These are phyloP conservation scores for Colletotrichum coccodes DNA, from an alignment of 2,329 filamentous ascomycete species.

Conservation along the genomic window DNA sequence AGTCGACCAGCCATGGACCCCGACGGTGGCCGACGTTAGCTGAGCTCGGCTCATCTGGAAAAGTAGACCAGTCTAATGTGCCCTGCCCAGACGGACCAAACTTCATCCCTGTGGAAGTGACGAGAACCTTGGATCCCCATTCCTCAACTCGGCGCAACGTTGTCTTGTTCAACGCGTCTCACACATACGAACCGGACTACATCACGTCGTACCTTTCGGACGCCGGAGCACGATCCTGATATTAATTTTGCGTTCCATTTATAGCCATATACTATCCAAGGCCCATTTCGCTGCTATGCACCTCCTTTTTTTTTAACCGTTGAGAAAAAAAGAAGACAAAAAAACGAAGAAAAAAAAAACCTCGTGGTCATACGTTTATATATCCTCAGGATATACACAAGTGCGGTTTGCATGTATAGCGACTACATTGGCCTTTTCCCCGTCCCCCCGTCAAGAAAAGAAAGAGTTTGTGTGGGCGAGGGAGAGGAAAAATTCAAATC, in stretches of 20 bases:
- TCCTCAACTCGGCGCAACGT: no score
- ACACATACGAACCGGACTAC: no score
- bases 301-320: not conserved
- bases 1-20: no score
- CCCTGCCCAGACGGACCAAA: not conserved
- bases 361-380: not conserved
- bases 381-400: not conserved
- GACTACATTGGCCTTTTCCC: not conserved
- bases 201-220: not conserved
- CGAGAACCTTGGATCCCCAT: no score
- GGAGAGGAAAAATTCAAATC: not conserved
- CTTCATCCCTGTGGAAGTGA: not conserved
- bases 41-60: not conserved
- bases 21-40: no score
- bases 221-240: not conserved
- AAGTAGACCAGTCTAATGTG: not conserved
- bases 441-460: not conserved
- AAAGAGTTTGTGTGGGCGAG: not conserved
- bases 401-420: not conserved
- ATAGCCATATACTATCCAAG: not conserved
- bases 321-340: not conserved
- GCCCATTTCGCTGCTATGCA: slow-evolving; percentile 1
- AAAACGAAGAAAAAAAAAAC: not conserved
- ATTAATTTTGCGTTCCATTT: slow-evolving; percentile 11
- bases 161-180: no score